These are phyloP conservation scores for Chenopodium album DNA, from an alignment of 148 eudicot genomes.

Conservation along the genomic window DNA sequence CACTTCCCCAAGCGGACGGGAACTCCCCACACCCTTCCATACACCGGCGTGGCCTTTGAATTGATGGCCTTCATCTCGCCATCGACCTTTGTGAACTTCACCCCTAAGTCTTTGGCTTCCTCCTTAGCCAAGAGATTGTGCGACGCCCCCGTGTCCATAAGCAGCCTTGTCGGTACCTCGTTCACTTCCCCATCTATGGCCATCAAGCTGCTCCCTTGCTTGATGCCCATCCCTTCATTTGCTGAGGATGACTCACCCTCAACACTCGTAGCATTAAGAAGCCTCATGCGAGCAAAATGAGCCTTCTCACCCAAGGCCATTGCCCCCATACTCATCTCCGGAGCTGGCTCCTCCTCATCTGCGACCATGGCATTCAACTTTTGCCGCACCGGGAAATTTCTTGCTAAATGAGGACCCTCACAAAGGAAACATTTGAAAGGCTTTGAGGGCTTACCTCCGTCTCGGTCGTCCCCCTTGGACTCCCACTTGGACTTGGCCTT, in stretches of 20 bases:
- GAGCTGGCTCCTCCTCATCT: too few relatives aligned
- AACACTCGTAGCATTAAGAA: neutral
- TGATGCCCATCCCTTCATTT: too few relatives aligned
- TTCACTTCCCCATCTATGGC: neutral
- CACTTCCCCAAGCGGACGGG: neutral
- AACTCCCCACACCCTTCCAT: neutral
- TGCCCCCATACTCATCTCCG: neutral
- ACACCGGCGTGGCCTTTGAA: neutral
- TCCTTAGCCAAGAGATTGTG: neutral
- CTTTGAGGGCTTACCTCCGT: too few relatives aligned
- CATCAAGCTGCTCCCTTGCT: neutral
- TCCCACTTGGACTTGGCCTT: neutral
- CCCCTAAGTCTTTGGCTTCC: neutral
- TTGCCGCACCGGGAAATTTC: too few relatives aligned
- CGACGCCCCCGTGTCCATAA: neutral
- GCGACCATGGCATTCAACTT: too few relatives aligned
- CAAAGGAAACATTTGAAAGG: too few relatives aligned
- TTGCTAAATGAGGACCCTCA: too few relatives aligned
- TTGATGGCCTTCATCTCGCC: neutral
- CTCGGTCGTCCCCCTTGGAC: neutral
- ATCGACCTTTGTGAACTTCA: neutral
- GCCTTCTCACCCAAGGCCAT: neutral
- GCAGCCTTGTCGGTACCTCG: constrained; percentile 4
- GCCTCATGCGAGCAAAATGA: neutral
- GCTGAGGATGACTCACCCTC: neutral